These are phyloP conservation scores for Neonectria ditissima DNA, from an alignment of 2,329 filamentous ascomycete species.

Conservation along the genomic window DNA sequence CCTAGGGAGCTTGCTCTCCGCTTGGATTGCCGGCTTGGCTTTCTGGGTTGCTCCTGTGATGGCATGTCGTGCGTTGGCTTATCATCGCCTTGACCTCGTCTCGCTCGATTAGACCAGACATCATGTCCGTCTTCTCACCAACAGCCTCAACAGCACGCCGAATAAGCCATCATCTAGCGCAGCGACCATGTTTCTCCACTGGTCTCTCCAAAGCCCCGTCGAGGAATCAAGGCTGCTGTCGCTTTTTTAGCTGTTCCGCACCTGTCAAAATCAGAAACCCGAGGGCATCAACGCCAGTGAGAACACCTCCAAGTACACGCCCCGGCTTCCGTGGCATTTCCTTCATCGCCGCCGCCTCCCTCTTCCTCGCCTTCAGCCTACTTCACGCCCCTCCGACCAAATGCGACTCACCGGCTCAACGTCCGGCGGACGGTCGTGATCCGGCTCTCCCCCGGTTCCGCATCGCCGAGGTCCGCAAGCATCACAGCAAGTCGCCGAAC, in stretches of 20 bases:
- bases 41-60: neutral
- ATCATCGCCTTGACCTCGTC: neutral
- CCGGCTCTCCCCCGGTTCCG: conserved; percentile 61
- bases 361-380: conserved; percentile 36
- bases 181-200: conserved; percentile 14
- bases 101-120: neutral
- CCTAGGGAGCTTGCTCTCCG: neutral
- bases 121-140: conserved; percentile 33
- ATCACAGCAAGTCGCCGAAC: conserved; percentile 62
- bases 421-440: conserved; percentile 47
- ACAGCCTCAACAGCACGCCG: conserved; percentile 31
- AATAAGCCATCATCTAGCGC: conserved; percentile 28
- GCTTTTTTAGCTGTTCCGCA: conserved; percentile 19
- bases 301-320: conserved; percentile 5
- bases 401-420: conserved; percentile 32
- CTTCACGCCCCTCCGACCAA: conserved; percentile 32
- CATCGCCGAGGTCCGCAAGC: conserved; percentile 63
- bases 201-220: conserved; percentile 19
- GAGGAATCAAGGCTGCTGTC: conserved; percentile 27
- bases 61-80: neutral
- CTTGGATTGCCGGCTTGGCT: neutral
- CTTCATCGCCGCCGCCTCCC: conserved; percentile 35
- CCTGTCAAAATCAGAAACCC: conserved; percentile 4
- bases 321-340: conserved; percentile 13
- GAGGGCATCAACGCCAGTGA: neutral